These are phyloP conservation scores for Nematocida ironsii DNA, from an alignment of 371 early-diverging fungal genomes.

Conservation along the genomic window DNA sequence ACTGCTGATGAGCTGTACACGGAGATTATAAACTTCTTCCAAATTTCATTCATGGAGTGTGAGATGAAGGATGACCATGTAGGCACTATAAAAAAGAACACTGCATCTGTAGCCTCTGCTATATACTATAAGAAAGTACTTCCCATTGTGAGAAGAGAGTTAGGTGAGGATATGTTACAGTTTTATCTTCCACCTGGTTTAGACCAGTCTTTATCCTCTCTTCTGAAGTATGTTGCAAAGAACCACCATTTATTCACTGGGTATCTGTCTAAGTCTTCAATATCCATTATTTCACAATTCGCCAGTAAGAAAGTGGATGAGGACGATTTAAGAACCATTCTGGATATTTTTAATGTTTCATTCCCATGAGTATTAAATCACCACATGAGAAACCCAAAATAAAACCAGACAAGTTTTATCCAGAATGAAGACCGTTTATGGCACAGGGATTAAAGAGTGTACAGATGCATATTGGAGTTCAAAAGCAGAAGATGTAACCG, in stretches of 20 bases:
- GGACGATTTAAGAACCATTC: conserved; percentile 12
- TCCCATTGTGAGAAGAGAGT: conserved; percentile 18
- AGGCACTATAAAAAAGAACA: background rate
- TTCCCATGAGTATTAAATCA: background rate
- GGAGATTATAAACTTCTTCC: conserved; percentile 20
- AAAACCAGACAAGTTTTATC: background rate
- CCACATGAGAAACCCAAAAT: too few species aligned
- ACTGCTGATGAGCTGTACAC: background rate
- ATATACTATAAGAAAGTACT: conserved; percentile 22
- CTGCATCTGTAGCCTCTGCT: background rate
- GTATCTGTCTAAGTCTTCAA: conserved; percentile 2
- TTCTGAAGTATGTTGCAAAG: conserved; percentile 24
- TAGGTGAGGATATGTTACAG: conserved; percentile 21
- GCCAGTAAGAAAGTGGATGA: background rate
- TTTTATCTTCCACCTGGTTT: conserved; percentile 14
- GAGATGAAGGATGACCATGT: conserved; percentile 28
- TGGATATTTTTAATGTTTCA: conserved; percentile 30
- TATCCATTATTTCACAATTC: conserved; percentile 7
- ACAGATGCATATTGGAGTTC: conserved; percentile 1
- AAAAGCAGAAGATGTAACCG: background rate
- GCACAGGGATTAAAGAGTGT: background rate
- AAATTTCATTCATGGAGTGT: conserved; percentile 39
- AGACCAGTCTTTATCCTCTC: conserved; percentile 13
- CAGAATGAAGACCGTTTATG: background rate
- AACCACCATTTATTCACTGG: conserved; percentile 23